These are phyloP conservation scores for sunflower (Helianthus annuus) DNA, from an alignment of 129 eudicot genomes.

Conservation along the genomic window HanXRQr2.0-SUNRISE NC_035449.2:188995913-188996412, in stretches of 20 bases:
- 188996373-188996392: constrained; percentile 18
- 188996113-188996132: neutral
- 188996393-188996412: constrained; percentile 30
- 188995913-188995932: too few species aligned
- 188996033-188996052: too few species aligned
- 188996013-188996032: too few species aligned
- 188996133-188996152: neutral
- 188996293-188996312: constrained; percentile 63
- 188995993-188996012: too few species aligned
- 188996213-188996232: constrained; percentile 21
- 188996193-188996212: constrained; percentile 6
- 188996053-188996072: too few species aligned
- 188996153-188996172: neutral
- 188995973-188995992: too few species aligned
- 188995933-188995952: too few species aligned
- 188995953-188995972: too few species aligned
- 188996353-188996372: constrained; percentile 24
- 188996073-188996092: too few species aligned
- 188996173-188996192: neutral
- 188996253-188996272: constrained; percentile 22
- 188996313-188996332: constrained; percentile 57
- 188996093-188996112: too few species aligned
- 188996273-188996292: constrained; percentile 70
- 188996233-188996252: constrained; percentile 3
- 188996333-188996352: constrained; percentile 35